A percentile compares a stretch with the other conserved stretches of the same genome.
phyloP scores from a whole-genome alignment of 2,329 filamentous ascomycete species.

The Xenoacremonium recifei region DNA sequence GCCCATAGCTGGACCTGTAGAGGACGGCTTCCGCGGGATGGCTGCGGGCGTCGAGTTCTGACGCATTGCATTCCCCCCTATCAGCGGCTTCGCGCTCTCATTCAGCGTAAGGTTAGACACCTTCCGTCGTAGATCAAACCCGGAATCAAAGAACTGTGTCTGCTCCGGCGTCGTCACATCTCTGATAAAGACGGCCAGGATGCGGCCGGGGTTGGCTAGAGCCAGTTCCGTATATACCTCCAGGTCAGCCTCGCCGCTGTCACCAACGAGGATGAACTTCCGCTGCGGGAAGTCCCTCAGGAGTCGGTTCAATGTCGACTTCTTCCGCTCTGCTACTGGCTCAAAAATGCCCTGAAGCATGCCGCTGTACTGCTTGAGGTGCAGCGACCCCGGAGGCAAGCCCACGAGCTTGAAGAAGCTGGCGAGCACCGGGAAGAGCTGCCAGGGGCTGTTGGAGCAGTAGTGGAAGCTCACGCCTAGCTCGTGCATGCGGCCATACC shows the following conservation, averaged over 20 bases:
- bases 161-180: constrained; percentile 83
- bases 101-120: constrained; percentile 25
- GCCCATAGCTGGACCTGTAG: constrained; percentile 49
- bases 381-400: constrained; percentile 84
- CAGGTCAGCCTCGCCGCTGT: constrained; percentile 94
- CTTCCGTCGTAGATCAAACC: constrained; percentile 32
- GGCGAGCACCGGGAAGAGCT: constrained; percentile 85
- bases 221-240: constrained; percentile 97
- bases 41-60: constrained; percentile 22
- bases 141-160: constrained; percentile 74
- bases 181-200: constrained; percentile 88
- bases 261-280: constrained; percentile 87
- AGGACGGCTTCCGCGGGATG: constrained; percentile 22
- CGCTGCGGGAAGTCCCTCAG: constrained; percentile 86
- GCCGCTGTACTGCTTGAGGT: constrained; percentile 92
- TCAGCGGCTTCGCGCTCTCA: constrained; percentile 13
- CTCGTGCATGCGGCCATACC: constrained; percentile 76
- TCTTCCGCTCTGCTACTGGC: constrained; percentile 92
- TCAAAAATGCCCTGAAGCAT: constrained; percentile 99
- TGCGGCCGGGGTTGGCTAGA: constrained; percentile 74
- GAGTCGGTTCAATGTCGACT: constrained; percentile 80
- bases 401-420: constrained; percentile 80
- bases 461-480: constrained; percentile 92
- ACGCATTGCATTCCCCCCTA: constrained; percentile 12
- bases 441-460: constrained; percentile 99